A percentile compares a stretch with the other conserved stretches of the same genome.
phyloP scores from a whole-genome alignment of 768 basidiomycete species.

The Strobilomyces echinocephalus region DNA sequence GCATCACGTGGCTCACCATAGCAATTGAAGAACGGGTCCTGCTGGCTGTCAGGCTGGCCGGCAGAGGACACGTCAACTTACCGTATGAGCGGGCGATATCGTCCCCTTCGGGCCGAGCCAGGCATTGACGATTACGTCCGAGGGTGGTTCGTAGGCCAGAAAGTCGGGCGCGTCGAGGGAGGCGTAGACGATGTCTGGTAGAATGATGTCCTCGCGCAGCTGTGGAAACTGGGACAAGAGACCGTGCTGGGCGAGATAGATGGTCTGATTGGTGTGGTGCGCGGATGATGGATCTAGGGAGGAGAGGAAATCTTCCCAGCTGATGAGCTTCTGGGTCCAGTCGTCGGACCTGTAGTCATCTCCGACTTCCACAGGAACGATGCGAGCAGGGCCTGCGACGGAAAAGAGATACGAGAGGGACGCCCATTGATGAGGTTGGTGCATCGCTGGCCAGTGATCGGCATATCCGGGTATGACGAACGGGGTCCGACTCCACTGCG shows the following conservation, averaged over 20 bases:
- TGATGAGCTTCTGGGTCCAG: constrained; percentile 80
- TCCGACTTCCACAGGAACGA: constrained; percentile 90
- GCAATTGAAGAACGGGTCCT: constrained; percentile 94
- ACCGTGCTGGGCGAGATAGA: constrained; percentile 91
- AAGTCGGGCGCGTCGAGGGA: constrained; percentile 41
- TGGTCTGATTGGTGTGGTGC: constrained; percentile 24
- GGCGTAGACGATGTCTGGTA: constrained; percentile 90
- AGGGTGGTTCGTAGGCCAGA: constrained; percentile 58
- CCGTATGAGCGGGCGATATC: constrained; percentile 84
- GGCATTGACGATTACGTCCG: constrained; percentile 63
- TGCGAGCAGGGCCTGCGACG: constrained; percentile 71
- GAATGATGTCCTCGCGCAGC: constrained; percentile 64
- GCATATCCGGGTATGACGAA: constrained; percentile 71
- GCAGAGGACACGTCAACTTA: constrained; percentile 36
- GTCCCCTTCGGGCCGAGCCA: constrained; percentile 84
- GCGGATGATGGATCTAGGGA: constrained; percentile 32
- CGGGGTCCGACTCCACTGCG: constrained; percentile 42
- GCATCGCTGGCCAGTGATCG: constrained; percentile 74
- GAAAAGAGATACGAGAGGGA: constrained; percentile 63
- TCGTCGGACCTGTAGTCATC: constrained; percentile 70
- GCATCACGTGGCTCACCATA: constrained; percentile 52
- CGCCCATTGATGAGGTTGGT: constrained; percentile 50
- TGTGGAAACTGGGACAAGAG: constrained; percentile 80
- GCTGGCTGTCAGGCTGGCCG: background rate
- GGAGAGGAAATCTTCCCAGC: constrained; percentile 71